phyloP scores from a whole-genome alignment of 306 rosid species.

The Rosa chinensis region DNA sequence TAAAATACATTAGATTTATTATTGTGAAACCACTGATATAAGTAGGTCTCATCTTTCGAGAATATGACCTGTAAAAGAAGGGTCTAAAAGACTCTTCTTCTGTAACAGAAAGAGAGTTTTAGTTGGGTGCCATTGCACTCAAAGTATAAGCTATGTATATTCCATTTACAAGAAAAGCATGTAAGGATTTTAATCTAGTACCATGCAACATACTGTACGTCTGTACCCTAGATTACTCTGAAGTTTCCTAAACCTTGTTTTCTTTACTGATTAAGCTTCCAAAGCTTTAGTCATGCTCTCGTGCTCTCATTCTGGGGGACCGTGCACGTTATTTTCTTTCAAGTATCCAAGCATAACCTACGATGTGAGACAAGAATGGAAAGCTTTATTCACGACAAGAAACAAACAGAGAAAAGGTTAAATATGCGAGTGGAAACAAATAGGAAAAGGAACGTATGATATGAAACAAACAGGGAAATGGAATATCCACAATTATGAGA shows the following conservation, averaged over 20 bases:
- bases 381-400: conserved; percentile 5
- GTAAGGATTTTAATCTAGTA: not conserved
- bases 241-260: not conserved
- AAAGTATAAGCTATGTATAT: not conserved
- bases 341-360: not conserved
- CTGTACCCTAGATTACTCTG: not conserved
- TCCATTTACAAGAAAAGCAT: conserved; percentile 10
- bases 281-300: not conserved
- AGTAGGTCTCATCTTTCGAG: not conserved
- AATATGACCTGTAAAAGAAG: not conserved
- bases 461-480: not conserved
- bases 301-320: not conserved
- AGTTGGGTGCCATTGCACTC: conserved; percentile 2
- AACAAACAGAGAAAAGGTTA: not conserved
- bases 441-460: not conserved
- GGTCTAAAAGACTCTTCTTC: not conserved
- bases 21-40: not conserved
- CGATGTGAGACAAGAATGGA: not conserved
- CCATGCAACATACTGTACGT: not conserved
- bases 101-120: not conserved
- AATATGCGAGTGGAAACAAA: not conserved
- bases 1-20: not conserved
- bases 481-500: not conserved
- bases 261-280: not conserved
- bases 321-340: not conserved